Evolutionary conservation across 208 protist genomes (phyloP).

Genomic region (Leishmania amazonensis): DNA sequence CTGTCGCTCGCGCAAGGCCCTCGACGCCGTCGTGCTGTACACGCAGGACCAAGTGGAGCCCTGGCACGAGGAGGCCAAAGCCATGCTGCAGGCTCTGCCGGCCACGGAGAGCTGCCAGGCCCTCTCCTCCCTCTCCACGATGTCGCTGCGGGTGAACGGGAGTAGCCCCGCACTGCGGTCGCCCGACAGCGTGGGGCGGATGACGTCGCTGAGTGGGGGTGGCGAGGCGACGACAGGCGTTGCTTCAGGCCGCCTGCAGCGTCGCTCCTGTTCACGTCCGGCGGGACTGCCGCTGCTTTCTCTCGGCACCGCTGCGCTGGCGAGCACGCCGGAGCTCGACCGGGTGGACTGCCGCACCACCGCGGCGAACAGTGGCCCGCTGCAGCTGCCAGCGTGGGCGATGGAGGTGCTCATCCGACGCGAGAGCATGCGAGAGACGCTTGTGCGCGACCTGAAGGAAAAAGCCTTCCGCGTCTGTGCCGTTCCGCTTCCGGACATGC

Average conservation of each 20-base stretch:
- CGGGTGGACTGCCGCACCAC: slow-evolving; percentile 13
- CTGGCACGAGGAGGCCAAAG: slow-evolving; percentile 28
- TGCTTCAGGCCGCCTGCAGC: slow-evolving; percentile 1
- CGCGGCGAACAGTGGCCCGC: neutral
- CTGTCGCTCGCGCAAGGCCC: slow-evolving; percentile 23
- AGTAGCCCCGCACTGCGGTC: slow-evolving; percentile 21
- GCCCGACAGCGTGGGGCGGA: slow-evolving; percentile 1
- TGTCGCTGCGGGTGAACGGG: slow-evolving; percentile 12
- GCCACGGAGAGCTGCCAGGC: slow-evolving; percentile 1
- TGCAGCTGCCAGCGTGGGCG: slow-evolving; percentile 32
- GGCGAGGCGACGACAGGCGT: neutral
- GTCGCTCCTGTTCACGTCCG: slow-evolving; percentile 5
- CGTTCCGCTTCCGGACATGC: slow-evolving; percentile 72
- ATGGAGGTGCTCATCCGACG: slow-evolving; percentile 45
- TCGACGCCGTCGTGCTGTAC: slow-evolving; percentile 33
- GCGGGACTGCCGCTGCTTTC: slow-evolving; percentile 14
- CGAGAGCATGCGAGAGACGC: slow-evolving; percentile 61
- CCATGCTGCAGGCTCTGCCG: slow-evolving; percentile 33
- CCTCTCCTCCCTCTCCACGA: slow-evolving; percentile 18
- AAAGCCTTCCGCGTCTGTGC: slow-evolving; percentile 42
- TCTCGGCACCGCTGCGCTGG: neutral
- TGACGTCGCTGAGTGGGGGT: slow-evolving; percentile 5
- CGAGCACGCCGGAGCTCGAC: slow-evolving; percentile 21
- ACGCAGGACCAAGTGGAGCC: slow-evolving; percentile 19
- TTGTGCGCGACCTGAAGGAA: slow-evolving; percentile 55